Base-by-base conservation (phyloP, 2,329 filamentous ascomycete genomes). In the Aspergillus nomiae region DNA sequence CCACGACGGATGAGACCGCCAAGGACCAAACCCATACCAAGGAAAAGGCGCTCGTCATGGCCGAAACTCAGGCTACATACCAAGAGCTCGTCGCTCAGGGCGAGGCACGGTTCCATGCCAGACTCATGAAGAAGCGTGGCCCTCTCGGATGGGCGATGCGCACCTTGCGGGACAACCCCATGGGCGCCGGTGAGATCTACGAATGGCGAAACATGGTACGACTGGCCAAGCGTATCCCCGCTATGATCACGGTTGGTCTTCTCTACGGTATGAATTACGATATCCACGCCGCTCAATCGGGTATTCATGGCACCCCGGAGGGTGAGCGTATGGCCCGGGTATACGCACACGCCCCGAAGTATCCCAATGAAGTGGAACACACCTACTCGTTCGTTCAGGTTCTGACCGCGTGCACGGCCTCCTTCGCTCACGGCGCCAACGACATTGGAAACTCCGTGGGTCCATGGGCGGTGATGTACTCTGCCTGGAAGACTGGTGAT, bases 121-220 rank as follows among this genome's bases (percentile, higher is more conserved):
- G 86, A 70, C 87, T 94, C 59, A 79, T 86, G 61, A 81, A 85
- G 76, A 84, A 83, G 62, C 80, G 80, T 1, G 90, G 91, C 30
- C 90, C 89, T 57, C 83, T 94, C n/a, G 91, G 88, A 70, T 94
- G 91, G 91, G 92, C 90, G 43, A 91, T 94, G 89, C 90, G 91
- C 69, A 86, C 83, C 57, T 87, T 94, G 24, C 90, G 87, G 73
- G 83, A 90, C 71, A 91, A 93, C 82, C 90, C 87, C 55, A 86
- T 92, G 79, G 89, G 89, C 21, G 76, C 87, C 21, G 92, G 91
- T 58, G 83, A 89, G 71, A 85, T 94, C 67, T 92, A 94, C 80
- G 91, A 94, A 79, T 70, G 84, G 24, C 82, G 88, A 78, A 94
- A 94, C 83, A 80, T 93, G 65, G 85, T 84, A 73, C 84, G 85